Conservation (phyloP, 1,139 yeast genomes). For the Waltiozyma sp. region DNA sequence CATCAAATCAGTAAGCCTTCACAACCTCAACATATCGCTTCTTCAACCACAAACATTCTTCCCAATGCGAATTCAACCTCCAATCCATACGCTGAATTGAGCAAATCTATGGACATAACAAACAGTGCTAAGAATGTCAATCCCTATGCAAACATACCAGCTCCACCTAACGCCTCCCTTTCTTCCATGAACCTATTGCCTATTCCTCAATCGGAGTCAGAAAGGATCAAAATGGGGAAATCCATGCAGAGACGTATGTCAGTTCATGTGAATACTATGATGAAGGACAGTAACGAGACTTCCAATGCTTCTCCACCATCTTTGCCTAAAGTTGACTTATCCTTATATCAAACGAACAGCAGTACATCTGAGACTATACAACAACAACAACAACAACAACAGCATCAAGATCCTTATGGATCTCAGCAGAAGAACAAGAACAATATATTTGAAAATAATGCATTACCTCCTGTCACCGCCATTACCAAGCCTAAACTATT, state of each 20-base stretch:
- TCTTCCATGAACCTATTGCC: slow-evolving; percentile 9
- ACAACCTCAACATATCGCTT: not conserved
- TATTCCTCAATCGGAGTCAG: slow-evolving; percentile 22
- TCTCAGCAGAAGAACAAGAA: not conserved
- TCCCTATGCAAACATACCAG: not conserved
- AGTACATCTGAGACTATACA: not conserved
- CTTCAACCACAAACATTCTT: not conserved
- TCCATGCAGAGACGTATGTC: slow-evolving; percentile 30
- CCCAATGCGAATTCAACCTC: too few species aligned
- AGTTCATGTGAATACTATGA: slow-evolving; percentile 16
- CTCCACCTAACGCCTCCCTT: slow-evolving; percentile 1
- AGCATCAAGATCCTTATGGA: not conserved
- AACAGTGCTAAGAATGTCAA: not conserved
- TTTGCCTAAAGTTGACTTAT: not conserved
- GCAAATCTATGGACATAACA: slow-evolving; percentile 15
- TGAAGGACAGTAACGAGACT: not conserved
- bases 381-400: slow-evolving; percentile 1
- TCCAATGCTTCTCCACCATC: too few species aligned
- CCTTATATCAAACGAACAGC: not conserved
- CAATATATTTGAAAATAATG: too few species aligned
- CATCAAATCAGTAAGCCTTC: not conserved
- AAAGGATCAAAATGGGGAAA: slow-evolving; percentile 28
- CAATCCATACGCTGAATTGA: slow-evolving; percentile 22
- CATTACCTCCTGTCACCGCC: not conserved
- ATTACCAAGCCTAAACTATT: not conserved